These are phyloP conservation scores for Eucalyptus albens DNA, from an alignment of 345 rosid genomes.

Conservation along the genomic window DNA sequence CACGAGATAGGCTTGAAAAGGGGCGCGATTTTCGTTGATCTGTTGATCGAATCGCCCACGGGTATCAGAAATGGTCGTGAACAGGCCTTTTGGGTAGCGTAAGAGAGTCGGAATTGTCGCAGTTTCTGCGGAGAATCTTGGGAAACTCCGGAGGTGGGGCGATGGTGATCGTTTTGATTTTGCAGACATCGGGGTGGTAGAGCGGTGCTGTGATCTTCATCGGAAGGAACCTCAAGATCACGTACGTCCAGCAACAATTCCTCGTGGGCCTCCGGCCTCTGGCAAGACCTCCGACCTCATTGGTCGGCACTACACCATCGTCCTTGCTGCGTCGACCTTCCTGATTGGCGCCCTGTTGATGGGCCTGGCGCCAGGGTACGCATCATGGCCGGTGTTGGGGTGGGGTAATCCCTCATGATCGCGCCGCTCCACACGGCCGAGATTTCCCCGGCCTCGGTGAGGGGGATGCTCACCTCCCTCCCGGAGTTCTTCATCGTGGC, in stretches of 20 bases:
- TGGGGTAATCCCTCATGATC: conserved; percentile 56
- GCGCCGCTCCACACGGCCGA: conserved; percentile 40
- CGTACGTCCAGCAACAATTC: conserved; percentile 29
- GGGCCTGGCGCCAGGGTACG: conserved; percentile 15
- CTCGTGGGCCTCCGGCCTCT: conserved; percentile 40
- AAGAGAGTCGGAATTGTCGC: neutral
- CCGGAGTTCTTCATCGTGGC: conserved; percentile 47
- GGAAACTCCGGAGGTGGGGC: neutral
- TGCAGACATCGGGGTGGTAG: conserved; percentile 55
- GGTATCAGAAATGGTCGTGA: neutral
- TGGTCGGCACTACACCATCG: conserved; percentile 43
- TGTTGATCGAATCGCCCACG: neutral
- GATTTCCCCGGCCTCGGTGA: conserved; percentile 28
- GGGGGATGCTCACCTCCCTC: conserved; percentile 51
- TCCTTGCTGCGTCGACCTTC: conserved; percentile 36
- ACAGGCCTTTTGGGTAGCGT: neutral
- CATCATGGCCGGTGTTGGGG: conserved; percentile 39
- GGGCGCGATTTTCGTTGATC: neutral
- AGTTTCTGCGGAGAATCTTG: neutral
- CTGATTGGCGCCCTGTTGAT: conserved; percentile 35
- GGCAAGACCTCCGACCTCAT: conserved; percentile 49
- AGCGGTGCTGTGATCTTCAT: conserved; percentile 42
- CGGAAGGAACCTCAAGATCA: conserved; percentile 26
- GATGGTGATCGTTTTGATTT: neutral
- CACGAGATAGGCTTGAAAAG: neutral